Evolutionary conservation across 306 rosid genomes (phyloP), one percentile per base, ranked within the genome.

Genomic region (Ammopiptanthus mongolicus): DNA sequence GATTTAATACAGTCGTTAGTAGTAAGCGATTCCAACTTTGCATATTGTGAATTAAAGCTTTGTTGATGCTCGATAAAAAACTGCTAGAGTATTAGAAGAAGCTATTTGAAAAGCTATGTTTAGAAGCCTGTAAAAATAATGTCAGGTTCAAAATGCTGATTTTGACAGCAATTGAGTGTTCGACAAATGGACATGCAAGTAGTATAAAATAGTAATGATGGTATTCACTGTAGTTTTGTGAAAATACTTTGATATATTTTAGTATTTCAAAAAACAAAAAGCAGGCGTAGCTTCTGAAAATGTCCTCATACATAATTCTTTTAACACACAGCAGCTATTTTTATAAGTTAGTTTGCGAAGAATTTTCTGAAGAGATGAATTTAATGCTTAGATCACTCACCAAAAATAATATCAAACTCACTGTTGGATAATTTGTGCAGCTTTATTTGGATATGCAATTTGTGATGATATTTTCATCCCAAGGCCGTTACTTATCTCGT

Each of bases 361-460:
- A 68, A 36, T 15, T 15, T 36, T 13, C 51, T 18, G 14, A 29
- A 80, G 50, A 28, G 9, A 29, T 75, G 41, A 41, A 23, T 28
- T 50, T 62, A 18, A 52, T 63, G 65, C 21, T 17, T 31, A 6
- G 19, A 44, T 34, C 76, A 57, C 36, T 56, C 14, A 68, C 46
- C 8, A 65, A 64, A 61, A 41, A 14, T n/a, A 47, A 61, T 65
- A 34, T 70, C 15, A 70, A 2, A 52, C 53, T 64, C 55, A 73
- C 8, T 11, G 15, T 33, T 63, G 1, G 28, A 63, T 69, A 28
- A 53, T 64, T 39, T 64, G 3, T 74, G 88, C 88, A 95, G 97
- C 88, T 95, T 67, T 91, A 91, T 73, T 85, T 95, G 85, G 98
- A 95, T 71, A 88, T 95, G 97, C 91, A 95, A 89, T 95, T 95